These are phyloP conservation scores for Psophocarpus tetragonolobus DNA, from an alignment of 306 rosid species.

Conservation along the genomic window DNA sequence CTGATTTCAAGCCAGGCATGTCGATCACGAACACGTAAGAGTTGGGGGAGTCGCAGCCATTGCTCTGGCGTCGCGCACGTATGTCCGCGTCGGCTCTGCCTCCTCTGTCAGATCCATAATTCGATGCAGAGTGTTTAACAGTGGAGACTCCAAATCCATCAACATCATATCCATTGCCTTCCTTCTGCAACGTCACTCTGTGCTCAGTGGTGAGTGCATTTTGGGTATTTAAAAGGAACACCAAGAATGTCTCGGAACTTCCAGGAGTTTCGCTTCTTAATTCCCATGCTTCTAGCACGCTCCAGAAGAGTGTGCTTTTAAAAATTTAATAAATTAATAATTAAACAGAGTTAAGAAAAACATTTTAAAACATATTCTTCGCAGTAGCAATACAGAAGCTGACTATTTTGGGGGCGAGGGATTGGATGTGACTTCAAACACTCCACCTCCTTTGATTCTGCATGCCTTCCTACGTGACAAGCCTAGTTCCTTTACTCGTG, in stretches of 20 bases:
- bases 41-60: conserved; percentile 84
- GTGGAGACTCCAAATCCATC: conserved; percentile 64
- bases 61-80: conserved; percentile 82
- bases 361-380: too few relatives aligned
- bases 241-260: background rate
- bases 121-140: conserved; percentile 65
- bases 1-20: conserved; percentile 91
- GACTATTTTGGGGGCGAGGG: too few relatives aligned
- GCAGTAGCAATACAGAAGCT: too few relatives aligned
- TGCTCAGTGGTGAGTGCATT: background rate
- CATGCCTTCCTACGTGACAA: too few relatives aligned
- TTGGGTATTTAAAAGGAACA: background rate
- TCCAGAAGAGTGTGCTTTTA: too few relatives aligned
- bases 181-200: background rate
- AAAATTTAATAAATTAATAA: too few relatives aligned
- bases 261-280: conserved; percentile 13
- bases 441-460: too few relatives aligned
- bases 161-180: conserved; percentile 69
- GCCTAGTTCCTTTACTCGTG: too few relatives aligned
- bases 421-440: too few relatives aligned
- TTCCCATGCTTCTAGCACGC: background rate
- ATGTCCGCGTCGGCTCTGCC: conserved; percentile 54
- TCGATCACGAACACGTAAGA: conserved; percentile 75
- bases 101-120: conserved; percentile 57
- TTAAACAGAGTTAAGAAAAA: too few relatives aligned